Evolutionary conservation across 1,284 basidiomycete species (phyloP).

Genomic region (Afroboletus lepidellus): DNA sequence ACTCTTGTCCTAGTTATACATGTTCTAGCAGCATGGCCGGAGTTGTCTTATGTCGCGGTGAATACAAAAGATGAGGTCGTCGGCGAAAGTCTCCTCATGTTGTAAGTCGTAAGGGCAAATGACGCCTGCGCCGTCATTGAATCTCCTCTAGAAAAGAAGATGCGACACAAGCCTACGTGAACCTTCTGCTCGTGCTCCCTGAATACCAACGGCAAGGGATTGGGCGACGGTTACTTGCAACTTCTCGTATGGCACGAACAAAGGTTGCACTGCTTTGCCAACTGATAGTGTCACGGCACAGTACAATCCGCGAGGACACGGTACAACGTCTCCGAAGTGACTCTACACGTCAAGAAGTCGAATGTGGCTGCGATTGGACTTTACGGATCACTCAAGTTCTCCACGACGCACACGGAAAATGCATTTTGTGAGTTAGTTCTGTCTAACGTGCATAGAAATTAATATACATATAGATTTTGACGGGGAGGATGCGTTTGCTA

Average conservation of each 20-base stretch:
- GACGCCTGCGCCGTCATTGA: not conserved
- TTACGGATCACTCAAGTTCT: constrained; percentile 7
- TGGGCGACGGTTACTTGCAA: constrained; percentile 3
- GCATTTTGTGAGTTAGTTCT: not conserved
- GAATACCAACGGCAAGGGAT: constrained; percentile 8
- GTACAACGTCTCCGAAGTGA: constrained; percentile 5
- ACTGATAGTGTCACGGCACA: not conserved
- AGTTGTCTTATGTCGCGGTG: constrained; percentile 9
- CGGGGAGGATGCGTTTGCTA: constrained; percentile 4
- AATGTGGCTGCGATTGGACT: constrained; percentile 10
- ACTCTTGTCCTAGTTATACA: not conserved
- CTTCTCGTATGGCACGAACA: constrained; percentile 1
- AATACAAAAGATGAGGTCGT: constrained; percentile 4
- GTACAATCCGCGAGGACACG: constrained; percentile 3
- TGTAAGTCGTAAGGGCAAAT: constrained; percentile 3
- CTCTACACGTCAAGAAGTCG: constrained; percentile 7
- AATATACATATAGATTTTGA: constrained; percentile 2
- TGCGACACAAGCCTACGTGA: constrained; percentile 6
- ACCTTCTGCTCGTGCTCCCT: constrained; percentile 5
- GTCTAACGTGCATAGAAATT: not conserved
- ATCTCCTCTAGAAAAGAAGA: constrained; percentile 4
- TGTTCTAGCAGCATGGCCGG: constrained; percentile 5
- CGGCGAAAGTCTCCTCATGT: constrained; percentile 8
- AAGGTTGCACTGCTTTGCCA: not conserved
- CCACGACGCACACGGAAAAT: not conserved